Base-by-base conservation (phyloP, 192 early-diverging fungal genomes). In the Globomyces pollinis-pini region DNA sequence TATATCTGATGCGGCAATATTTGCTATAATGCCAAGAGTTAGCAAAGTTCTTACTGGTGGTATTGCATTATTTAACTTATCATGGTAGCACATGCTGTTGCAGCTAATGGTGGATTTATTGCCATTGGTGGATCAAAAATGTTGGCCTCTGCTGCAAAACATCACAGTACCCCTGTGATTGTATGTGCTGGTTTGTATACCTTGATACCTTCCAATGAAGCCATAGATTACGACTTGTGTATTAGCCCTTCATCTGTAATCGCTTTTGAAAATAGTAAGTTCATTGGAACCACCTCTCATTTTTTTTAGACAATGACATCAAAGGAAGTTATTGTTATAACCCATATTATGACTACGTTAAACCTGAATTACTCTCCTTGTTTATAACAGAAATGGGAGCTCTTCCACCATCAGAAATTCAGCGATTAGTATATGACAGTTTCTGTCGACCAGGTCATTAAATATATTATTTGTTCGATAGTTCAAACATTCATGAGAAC, bases 11-110 rank as follows among this genome's bases (percentile, higher is more conserved):
- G 86, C 91, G 15, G 91, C 95, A 0, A 84, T 93, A 16, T 95
- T 94, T 84, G 93, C 92, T 8, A 87, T 96, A 50, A 98, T 98
- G 95, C 87, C 93, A 33, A 83, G 95, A 43, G 93, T 96, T 20
- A 94, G 94, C 80, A 98, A 96, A 70, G 93, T 98, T 26, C 87
- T 98, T 58, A 68, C 95, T 29, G 91, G 91, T 24, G n/a, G n/a
- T n/a, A n/a, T n/a, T n/a, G n/a, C n/a, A n/a, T n/a, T n/a, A n/a
- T n/a, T n/a, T n/a, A n/a, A n/a, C n/a, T n/a, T 30, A 57, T 42
- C 23, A 20, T 49, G 15, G 34, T 59, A 9, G 34, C 36, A 35
- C 26, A 28, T 35, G 16, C 15, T 16, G 90, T 98, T 23, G 82
- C 91, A 31, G 93, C 89, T 31, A 94, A 98, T 70, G 95, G 95